Percentiles rank a stretch among this genome's conserved stretches.
Conservation (phyloP, 805 yeast species). For the Candida quercuum region DNA sequence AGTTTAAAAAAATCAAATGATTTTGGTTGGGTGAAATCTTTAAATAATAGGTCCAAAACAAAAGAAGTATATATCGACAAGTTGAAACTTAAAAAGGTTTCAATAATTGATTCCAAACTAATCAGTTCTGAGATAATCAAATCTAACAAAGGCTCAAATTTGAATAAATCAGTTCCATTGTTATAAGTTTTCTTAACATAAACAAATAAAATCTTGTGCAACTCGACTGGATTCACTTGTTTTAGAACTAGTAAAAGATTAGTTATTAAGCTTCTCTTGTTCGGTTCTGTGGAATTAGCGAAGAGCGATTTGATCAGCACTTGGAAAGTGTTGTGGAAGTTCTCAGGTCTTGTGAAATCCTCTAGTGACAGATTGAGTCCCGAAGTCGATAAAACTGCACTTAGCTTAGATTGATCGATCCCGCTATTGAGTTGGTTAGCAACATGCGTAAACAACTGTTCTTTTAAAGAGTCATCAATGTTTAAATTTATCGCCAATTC, state of each 20-base stretch:
- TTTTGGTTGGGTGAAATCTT: conserved; percentile 12
- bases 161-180: conserved; percentile 27
- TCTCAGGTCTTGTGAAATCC: conserved; percentile 7
- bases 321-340: conserved; percentile 20
- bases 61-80: conserved; percentile 14
- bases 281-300: conserved; percentile 8
- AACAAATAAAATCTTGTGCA: conserved; percentile 19
- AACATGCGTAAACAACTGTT: neutral
- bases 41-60: conserved; percentile 20
- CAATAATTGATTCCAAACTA: conserved; percentile 28
- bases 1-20: conserved; percentile 17
- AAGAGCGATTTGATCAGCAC: conserved; percentile 16
- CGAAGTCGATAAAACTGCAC: neutral
- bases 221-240: conserved; percentile 19
- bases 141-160: conserved; percentile 31
- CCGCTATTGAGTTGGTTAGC: neutral
- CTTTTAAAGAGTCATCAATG: neutral
- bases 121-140: conserved; percentile 33
- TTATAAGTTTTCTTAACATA: conserved; percentile 24
- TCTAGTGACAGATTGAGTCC: conserved; percentile 9
- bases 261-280: conserved; percentile 6
- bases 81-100: conserved; percentile 23
- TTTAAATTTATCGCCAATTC: neutral
- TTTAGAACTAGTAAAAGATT: conserved; percentile 20
- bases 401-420: neutral